Evolutionary conservation across 495 filamentous ascomycete genomes (phyloP).

Genomic region (Lasiosphaeria ovina): DNA sequence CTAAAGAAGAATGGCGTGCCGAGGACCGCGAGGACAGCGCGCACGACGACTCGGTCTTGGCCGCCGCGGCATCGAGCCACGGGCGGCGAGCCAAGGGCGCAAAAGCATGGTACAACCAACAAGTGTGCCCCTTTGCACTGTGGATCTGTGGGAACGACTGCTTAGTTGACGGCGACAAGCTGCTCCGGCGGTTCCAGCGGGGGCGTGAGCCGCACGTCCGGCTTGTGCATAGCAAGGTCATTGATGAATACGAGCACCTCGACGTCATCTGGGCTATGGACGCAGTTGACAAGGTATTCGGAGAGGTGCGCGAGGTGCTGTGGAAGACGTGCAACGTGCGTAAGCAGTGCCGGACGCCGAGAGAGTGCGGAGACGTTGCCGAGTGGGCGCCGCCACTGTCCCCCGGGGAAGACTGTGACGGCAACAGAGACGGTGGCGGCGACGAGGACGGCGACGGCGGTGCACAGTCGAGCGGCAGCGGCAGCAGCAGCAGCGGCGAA

Average conservation of each 20-base stretch:
- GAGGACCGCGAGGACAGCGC: constrained; percentile 63
- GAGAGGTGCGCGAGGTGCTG: constrained; percentile 76
- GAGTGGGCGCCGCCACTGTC: constrained; percentile 30
- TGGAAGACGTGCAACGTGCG: constrained; percentile 69
- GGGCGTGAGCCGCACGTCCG: constrained; percentile 79
- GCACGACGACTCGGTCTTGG: constrained; percentile 14
- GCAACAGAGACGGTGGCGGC: not conserved
- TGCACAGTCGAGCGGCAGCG: constrained; percentile 22
- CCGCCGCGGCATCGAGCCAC: constrained; percentile 14
- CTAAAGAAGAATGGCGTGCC: constrained; percentile 60
- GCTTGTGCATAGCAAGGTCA: constrained; percentile 77
- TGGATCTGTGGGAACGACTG: constrained; percentile 84
- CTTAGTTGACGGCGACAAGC: constrained; percentile 76
- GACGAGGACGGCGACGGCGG: constrained; percentile 12
- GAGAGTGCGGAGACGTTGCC: constrained; percentile 56
- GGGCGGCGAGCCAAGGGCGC: constrained; percentile 37
- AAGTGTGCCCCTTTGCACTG: constrained; percentile 79
- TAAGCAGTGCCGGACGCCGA: constrained; percentile 58
- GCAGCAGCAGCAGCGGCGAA: constrained; percentile 17
- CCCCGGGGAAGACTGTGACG: not conserved
- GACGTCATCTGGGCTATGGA: constrained; percentile 98
- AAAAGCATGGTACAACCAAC: constrained; percentile 77
- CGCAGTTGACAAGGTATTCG: constrained; percentile 76
- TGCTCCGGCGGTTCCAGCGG: constrained; percentile 71
- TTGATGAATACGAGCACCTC: constrained; percentile 91